phyloP scores from a whole-genome alignment of 2,329 filamentous ascomycete species.

The Paecilomyces sp. region DNA sequence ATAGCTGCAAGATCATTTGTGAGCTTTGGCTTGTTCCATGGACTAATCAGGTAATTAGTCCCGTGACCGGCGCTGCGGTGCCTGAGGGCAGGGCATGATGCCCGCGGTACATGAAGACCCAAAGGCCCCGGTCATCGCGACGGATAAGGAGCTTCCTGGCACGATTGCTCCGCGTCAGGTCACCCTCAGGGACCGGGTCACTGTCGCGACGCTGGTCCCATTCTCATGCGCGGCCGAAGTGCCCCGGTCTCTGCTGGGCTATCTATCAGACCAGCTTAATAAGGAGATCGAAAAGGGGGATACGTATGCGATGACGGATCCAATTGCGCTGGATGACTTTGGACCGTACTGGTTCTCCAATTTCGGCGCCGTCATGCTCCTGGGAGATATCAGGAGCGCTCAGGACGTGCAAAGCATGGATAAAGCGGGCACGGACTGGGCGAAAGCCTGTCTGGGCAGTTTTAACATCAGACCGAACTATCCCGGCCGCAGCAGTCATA shows the following conservation, averaged over 20 bases:
- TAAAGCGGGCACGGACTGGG: slow-evolving; percentile 63
- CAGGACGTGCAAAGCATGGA: slow-evolving; percentile 46
- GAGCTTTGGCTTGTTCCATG: background rate
- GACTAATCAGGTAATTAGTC: slow-evolving; percentile 18
- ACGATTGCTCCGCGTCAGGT: slow-evolving; percentile 69
- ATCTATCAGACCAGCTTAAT: slow-evolving; percentile 77
- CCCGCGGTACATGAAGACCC: slow-evolving; percentile 30
- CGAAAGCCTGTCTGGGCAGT: slow-evolving; percentile 73
- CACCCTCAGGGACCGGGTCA: slow-evolving; percentile 75
- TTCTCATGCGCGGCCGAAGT: slow-evolving; percentile 71
- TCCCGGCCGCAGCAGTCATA: slow-evolving; percentile 80
- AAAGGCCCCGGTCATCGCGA: slow-evolving; percentile 20
- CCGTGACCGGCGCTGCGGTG: slow-evolving; percentile 21
- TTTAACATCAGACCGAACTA: slow-evolving; percentile 96
- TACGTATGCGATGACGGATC: slow-evolving; percentile 81
- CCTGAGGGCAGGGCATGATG: slow-evolving; percentile 21
- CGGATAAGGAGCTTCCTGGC: slow-evolving; percentile 50
- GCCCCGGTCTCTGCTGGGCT: slow-evolving; percentile 65
- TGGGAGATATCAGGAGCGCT: slow-evolving; percentile 63
- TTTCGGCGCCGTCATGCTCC: slow-evolving; percentile 80
- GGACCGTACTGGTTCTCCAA: slow-evolving; percentile 85
- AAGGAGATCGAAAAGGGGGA: slow-evolving; percentile 88
- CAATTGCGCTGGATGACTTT: slow-evolving; percentile 67
- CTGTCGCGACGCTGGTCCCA: slow-evolving; percentile 74
- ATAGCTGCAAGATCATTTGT: background rate